These are phyloP conservation scores for Mallotus japonicus DNA, from an alignment of 441 rosid species.

Conservation along the genomic window DNA sequence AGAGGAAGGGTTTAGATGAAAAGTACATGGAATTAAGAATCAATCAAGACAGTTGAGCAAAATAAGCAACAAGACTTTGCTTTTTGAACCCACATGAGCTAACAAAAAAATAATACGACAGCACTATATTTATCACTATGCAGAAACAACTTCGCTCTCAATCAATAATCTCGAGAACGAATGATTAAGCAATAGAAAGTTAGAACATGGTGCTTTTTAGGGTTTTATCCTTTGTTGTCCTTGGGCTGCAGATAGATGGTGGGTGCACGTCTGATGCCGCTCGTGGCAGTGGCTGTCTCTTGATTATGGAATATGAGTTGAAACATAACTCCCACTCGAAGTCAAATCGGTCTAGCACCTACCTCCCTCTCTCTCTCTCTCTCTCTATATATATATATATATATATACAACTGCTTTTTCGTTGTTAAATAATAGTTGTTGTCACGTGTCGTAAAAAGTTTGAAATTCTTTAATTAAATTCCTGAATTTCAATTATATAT, in stretches of 20 bases:
- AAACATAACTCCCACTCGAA: neutral
- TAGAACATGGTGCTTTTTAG: constrained; percentile 4
- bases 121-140: no score
- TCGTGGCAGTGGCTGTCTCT: constrained; percentile 16
- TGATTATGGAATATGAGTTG: constrained; percentile 10
- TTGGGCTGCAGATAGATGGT: neutral
- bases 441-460: no score
- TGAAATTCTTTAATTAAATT: no score
- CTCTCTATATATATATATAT: no score
- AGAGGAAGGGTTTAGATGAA: no score
- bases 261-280: neutral
- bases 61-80: no score
- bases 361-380: neutral
- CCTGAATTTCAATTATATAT: no score
- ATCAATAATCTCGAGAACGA: constrained; percentile 7
- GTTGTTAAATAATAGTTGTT: no score
- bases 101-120: neutral
- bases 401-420: neutral
- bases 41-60: no score
- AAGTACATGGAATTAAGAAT: no score
- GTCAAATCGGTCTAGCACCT: constrained; percentile 7
- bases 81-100: neutral
- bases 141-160: constrained; percentile 17
- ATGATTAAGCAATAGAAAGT: constrained; percentile 24
- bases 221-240: constrained; percentile 14